Base-by-base conservation (phyloP, 495 filamentous ascomycete genomes). In the Penicillium herquei region DNA sequence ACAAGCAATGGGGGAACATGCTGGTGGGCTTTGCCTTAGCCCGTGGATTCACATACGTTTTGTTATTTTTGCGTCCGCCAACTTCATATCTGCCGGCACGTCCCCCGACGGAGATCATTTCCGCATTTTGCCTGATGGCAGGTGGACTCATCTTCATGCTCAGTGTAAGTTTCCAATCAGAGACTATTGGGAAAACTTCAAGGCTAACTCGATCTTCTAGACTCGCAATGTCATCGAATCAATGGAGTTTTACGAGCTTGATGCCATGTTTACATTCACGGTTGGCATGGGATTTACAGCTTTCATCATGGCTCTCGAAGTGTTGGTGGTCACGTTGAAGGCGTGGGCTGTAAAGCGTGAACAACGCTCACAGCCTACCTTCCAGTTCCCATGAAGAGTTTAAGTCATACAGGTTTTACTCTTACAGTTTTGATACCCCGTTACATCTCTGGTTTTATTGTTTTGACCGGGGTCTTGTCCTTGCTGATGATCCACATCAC, bases 91-190 rank as follows among this genome's bases (percentile, higher is more conserved):
- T 90, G n/a, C 91, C 94, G 0, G 84, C 88, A 33, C 83, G 94
- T 32, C 94, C 94, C n/a, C 94, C 94, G 0, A 91, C 90, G 0
- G 94, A 98, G 75, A 78, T 96, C 21, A 69, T 97, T 48, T 78
- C 87, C 6, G 76, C 91, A 0, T 98, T 98, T 69, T 96, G 92
- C 41, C 75, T 98, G 55, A 87, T 94, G 51, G 76, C 87, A 3
- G 94, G 94, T 31, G 94, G 94, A 6, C 72, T 93, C 26, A 85
- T 96, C 48, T 98, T 98, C 71, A 97, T 98, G 90, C 79, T 87
- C 52, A 96, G 91, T 66, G 88, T 89, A 75, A 81, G 86, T 81
- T 17, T 32, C 49, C 0, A 13, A 35, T 30, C 12, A 7, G 13
- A 1, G 16, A 13, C 2, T 3, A 11, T 13, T 37, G 3, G 3